Conservation (phyloP, 2,329 filamentous ascomycete species). For the Aspergillus cejpii region DNA sequence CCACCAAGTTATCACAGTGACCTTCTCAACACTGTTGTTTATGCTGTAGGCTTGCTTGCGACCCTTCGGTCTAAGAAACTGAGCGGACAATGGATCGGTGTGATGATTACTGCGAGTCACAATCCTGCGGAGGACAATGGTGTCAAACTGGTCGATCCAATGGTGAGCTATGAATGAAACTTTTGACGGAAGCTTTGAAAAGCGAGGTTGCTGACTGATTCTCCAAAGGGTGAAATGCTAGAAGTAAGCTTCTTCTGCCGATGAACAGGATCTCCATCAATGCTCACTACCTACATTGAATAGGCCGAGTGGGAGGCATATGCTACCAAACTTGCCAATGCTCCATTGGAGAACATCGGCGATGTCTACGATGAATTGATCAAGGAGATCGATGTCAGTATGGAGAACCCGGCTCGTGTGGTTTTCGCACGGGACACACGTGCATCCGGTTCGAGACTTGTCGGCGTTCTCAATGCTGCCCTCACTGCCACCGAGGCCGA, state of each 20-base stretch:
- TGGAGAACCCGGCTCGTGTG: conserved; percentile 65
- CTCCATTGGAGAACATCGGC: conserved; percentile 65
- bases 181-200: not conserved
- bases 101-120: conserved; percentile 94
- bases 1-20: conserved; percentile 46
- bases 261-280: not conserved
- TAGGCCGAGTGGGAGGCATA: conserved; percentile 79
- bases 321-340: conserved; percentile 85
- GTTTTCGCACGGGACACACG: conserved; percentile 90
- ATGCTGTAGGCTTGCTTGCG: conserved; percentile 83
- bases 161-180: conserved; percentile 46
- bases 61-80: conserved; percentile 84
- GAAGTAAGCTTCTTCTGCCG: conserved; percentile 53
- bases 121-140: conserved; percentile 87
- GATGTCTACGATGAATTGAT: conserved; percentile 71
- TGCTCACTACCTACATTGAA: conserved; percentile 18
- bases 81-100: conserved; percentile 82
- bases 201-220: conserved; percentile 9
- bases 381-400: conserved; percentile 67
- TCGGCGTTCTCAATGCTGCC: conserved; percentile 69
- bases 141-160: conserved; percentile 91
- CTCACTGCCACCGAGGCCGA: conserved; percentile 68
- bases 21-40: conserved; percentile 84
- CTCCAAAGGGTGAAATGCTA: conserved; percentile 75
- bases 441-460: conserved; percentile 79